Base-by-base conservation (phyloP, 495 filamentous ascomycete species). In the Sabuloglossum arenarium region DNA sequence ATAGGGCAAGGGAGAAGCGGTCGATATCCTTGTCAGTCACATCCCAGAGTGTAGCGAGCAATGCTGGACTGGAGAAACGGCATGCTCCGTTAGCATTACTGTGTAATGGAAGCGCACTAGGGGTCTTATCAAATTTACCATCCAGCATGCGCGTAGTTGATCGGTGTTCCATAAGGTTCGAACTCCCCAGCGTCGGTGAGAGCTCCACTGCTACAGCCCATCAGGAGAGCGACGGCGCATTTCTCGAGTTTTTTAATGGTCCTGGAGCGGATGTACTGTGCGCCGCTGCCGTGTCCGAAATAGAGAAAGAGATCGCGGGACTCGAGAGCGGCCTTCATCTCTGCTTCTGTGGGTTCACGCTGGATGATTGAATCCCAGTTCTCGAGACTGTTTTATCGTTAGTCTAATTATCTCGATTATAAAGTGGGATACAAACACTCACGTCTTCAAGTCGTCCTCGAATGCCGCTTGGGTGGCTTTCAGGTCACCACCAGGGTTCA, bases 11-110 rank as follows among this genome's bases (percentile, higher is more conserved):
- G 0, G 87, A 81, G 64, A 96, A 94, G 34, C 88, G 81, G 71
- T 98, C 91, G 61, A 94, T 91, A 65, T 98, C 91, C 60, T 84
- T 83, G 62, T 98, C 91, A 12, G 93, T 98, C 23, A 98, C 91
- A 67, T 98, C 91, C 91, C 91, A 98, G 34, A 98, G 72, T 4
- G 85, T 94, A 23, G 85, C 90, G 0, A 96, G 79, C 19, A 96
- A 73, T 10, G 89, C 87, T 2, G 85, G 81, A 54, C 75, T 59
- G 28, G 3, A 14, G 16, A 37, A 14, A 14, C 5, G 6, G 12
- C 0, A 27, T 55, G 31, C 11, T 25, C 46, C 16, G 45, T 32
- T 45, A 28, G 43, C 29, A 27, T 47, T 39, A 23, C 12, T 3
- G 4, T 45, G 32, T 39, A 30, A 45, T 0, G 53, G 31, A 8